phyloP scores from a whole-genome alignment of 1,139 yeast genomes.

The Taphrina confusa region DNA sequence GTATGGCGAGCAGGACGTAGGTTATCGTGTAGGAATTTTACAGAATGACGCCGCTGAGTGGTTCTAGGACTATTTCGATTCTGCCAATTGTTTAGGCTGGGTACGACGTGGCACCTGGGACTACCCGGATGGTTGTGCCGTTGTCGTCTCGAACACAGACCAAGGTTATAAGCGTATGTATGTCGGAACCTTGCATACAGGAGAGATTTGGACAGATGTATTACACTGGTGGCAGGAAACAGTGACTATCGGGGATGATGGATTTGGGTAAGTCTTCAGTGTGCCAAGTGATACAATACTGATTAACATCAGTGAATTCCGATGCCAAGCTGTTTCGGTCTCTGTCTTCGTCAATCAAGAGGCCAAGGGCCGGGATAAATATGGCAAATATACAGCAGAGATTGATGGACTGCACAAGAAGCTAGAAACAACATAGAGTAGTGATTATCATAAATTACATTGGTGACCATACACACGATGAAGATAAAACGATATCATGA shows the following conservation, averaged over 20 bases:
- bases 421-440: too few species aligned
- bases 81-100: constrained; percentile 40
- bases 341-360: constrained; percentile 39
- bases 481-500: neutral
- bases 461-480: too few species aligned
- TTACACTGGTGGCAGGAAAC: constrained; percentile 37
- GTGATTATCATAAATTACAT: too few species aligned
- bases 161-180: constrained; percentile 40
- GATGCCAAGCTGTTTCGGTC: constrained; percentile 39
- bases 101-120: constrained; percentile 41
- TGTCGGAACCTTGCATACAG: constrained; percentile 39
- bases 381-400: constrained; percentile 35
- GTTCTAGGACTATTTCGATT: constrained; percentile 32
- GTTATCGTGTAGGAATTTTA: neutral
- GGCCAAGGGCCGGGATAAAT: constrained; percentile 38
- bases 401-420: constrained; percentile 25
- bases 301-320: constrained; percentile 22
- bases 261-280: constrained; percentile 32
- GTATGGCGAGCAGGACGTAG: constrained; percentile 40
- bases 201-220: constrained; percentile 40
- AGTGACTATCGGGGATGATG: constrained; percentile 39
- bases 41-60: neutral
- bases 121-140: constrained; percentile 38
- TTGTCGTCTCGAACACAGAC: constrained; percentile 40
- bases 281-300: too few species aligned